Conservation (phyloP, 2,329 filamentous ascomycete species). For the Talaromyces sp. region DNA sequence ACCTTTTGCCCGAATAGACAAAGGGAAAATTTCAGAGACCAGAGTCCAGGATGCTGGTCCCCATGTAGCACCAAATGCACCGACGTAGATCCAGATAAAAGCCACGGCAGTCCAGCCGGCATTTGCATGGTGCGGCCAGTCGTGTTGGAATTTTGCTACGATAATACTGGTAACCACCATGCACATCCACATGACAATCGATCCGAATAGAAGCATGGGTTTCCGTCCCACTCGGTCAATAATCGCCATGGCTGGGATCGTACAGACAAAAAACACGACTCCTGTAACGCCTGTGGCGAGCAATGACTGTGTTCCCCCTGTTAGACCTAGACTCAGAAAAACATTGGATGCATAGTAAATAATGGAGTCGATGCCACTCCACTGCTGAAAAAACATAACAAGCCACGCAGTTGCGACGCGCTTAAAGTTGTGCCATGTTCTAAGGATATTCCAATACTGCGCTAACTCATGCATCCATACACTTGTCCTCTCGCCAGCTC, state of each 20-base stretch:
- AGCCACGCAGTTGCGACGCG: slow-evolving; percentile 40
- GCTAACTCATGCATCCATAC: slow-evolving; percentile 43
- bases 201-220: slow-evolving; percentile 41
- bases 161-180: slow-evolving; percentile 50
- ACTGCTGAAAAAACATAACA: slow-evolving; percentile 48
- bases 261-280: slow-evolving; percentile 26
- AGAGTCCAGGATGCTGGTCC: slow-evolving; percentile 43
- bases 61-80: slow-evolving; percentile 58
- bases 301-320: slow-evolving; percentile 25
- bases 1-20: slow-evolving; percentile 57
- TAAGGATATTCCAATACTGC: slow-evolving; percentile 46
- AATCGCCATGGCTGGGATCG: slow-evolving; percentile 24
- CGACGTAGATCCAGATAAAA: slow-evolving; percentile 58
- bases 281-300: slow-evolving; percentile 31
- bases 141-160: slow-evolving; percentile 47
- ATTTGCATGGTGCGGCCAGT: slow-evolving; percentile 47
- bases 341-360: slow-evolving; percentile 41
- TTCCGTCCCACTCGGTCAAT: slow-evolving; percentile 46
- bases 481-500: slow-evolving; percentile 30
- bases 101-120: slow-evolving; percentile 52
- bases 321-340: slow-evolving; percentile 29
- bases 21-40: slow-evolving; percentile 57
- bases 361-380: slow-evolving; percentile 40
- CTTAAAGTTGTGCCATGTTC: slow-evolving; percentile 47
- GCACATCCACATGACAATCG: slow-evolving; percentile 40